phyloP scores from a whole-genome alignment of 345 rosid species.

The Reutealis trisperma region DNA sequence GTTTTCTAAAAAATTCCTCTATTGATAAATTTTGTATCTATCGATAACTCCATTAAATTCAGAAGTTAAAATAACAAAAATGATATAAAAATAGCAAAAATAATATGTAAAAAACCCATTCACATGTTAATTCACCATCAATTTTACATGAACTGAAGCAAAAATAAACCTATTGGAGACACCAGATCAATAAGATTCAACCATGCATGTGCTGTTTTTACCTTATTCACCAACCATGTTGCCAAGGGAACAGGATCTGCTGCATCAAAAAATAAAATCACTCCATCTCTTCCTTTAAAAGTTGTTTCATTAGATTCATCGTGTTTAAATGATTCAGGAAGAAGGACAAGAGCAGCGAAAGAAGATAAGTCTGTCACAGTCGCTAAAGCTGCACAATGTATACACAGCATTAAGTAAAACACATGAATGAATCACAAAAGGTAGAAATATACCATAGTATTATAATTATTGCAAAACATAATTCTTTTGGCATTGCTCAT shows the following conservation, averaged over 20 bases:
- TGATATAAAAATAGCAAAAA: not conserved
- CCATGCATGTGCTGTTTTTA: conserved; percentile 22
- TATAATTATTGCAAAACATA: not conserved
- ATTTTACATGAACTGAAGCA: not conserved
- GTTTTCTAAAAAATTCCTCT: no score
- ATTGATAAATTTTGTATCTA: no score
- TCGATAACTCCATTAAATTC: no score
- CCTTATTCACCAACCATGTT: conserved; percentile 83
- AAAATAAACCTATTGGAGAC: not conserved
- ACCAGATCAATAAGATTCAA: not conserved
- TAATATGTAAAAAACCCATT: not conserved
- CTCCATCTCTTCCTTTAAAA: conserved; percentile 65
- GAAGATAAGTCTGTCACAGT: conserved; percentile 45
- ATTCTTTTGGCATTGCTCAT: not conserved
- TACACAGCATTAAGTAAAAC: not conserved
- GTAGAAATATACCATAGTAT: not conserved
- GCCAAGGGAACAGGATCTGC: conserved; percentile 69
- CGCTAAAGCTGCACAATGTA: conserved; percentile 63
- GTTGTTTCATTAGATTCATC: conserved; percentile 35
- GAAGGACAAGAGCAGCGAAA: conserved; percentile 74
- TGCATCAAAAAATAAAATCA: conserved; percentile 65
- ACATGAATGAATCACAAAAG: not conserved
- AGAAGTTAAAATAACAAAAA: not conserved
- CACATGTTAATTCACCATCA: not conserved
- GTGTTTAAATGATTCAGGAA: conserved; percentile 45